Conservation (phyloP, 169 alveolate species). For the Plasmodium sp. region DNA sequence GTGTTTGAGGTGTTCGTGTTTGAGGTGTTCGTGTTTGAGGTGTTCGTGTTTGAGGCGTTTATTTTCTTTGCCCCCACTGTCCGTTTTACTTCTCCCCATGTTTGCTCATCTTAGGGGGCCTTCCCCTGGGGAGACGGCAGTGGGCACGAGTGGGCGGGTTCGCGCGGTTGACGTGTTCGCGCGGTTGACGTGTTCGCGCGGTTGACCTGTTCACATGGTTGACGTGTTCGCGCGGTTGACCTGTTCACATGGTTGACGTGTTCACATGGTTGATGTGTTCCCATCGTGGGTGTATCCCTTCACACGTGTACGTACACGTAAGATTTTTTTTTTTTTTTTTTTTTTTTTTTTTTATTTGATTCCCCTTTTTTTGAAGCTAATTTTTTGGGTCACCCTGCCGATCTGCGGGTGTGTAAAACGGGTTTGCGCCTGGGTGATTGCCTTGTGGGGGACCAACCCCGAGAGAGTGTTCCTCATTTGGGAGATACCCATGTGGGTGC, state of each 20-base stretch:
- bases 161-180: neutral
- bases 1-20: neutral
- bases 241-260: too few species aligned
- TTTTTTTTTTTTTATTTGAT: too few species aligned
- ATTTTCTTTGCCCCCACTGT: neutral
- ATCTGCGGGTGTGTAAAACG: neutral
- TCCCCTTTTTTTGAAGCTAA: too few species aligned
- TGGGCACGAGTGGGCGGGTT: neutral
- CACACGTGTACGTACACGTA: neutral
- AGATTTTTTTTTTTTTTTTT: neutral
- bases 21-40: neutral
- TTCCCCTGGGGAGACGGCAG: neutral
- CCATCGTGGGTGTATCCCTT: neutral
- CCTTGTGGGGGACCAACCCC: neutral
- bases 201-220: too few species aligned
- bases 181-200: too few species aligned
- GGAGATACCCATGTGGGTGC: neutral
- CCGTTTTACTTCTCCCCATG: neutral
- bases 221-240: too few species aligned
- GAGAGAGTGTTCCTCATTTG: neutral
- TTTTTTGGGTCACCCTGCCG: neutral
- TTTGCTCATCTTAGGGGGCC: neutral
- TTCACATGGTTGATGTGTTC: too few species aligned
- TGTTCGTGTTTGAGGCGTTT: neutral
- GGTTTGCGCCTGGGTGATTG: neutral